Conservation (phyloP, 768 basidiomycete species). For the Trametes villosa region DNA sequence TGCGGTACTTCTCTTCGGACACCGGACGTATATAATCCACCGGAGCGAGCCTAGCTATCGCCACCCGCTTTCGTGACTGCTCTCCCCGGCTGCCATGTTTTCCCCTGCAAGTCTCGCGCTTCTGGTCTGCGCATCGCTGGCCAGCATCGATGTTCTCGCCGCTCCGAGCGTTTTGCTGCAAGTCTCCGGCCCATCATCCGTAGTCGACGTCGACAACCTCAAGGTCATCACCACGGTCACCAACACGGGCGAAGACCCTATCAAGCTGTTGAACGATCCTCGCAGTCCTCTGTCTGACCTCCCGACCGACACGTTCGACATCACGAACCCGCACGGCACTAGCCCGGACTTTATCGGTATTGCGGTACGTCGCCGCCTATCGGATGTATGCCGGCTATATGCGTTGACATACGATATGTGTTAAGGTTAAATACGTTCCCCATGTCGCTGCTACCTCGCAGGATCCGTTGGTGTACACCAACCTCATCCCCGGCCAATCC, state of each 20-base stretch:
- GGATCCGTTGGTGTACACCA: constrained; percentile 36
- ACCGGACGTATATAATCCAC: no score
- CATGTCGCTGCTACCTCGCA: constrained; percentile 33
- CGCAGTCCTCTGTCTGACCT: constrained; percentile 41
- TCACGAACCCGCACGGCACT: constrained; percentile 37
- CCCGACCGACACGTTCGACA: constrained; percentile 46
- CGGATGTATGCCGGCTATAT: neutral
- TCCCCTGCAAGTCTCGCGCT: no score
- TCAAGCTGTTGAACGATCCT: constrained; percentile 50
- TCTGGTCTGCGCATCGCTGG: constrained; percentile 33
- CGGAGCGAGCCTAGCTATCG: no score
- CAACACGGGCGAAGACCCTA: constrained; percentile 46
- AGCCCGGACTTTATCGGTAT: constrained; percentile 44
- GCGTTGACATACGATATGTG: neutral
- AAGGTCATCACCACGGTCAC: constrained; percentile 43
- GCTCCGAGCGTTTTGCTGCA: constrained; percentile 37
- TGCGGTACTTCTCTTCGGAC: no score
- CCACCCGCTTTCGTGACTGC: no score
- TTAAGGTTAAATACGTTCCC: constrained; percentile 42
- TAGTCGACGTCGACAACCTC: constrained; percentile 39
- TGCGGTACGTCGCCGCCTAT: constrained; percentile 28
- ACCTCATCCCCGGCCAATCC: constrained; percentile 41
- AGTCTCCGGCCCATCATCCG: constrained; percentile 38
- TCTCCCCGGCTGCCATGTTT: no score
- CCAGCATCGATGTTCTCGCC: constrained; percentile 34